Conservation (phyloP, 768 basidiomycete species). For the Agaricus blazei region DNA sequence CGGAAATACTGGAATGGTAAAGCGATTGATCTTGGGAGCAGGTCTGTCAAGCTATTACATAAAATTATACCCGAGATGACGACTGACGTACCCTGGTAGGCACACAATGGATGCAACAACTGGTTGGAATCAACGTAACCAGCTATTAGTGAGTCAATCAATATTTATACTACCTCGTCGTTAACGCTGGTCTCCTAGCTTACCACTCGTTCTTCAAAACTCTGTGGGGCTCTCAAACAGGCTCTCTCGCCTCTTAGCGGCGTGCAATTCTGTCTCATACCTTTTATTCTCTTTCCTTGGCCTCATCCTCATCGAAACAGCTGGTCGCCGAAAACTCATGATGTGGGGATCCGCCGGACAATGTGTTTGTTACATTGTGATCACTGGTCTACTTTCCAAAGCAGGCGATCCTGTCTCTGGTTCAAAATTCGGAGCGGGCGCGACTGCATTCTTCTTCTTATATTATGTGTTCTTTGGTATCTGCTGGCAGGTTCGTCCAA, state of each 20-base stretch:
- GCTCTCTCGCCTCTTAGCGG: constrained; percentile 41
- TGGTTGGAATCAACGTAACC: constrained; percentile 47
- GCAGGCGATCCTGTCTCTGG: constrained; percentile 26
- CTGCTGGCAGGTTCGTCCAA: constrained; percentile 40
- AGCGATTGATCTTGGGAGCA: constrained; percentile 36
- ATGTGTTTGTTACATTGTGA: constrained; percentile 41
- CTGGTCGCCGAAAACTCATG: constrained; percentile 45
- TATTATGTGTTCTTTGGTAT: constrained; percentile 49
- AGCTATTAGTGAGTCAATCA: constrained; percentile 38
- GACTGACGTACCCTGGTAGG: constrained; percentile 19
- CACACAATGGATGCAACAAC: constrained; percentile 49
- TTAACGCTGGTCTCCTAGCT: constrained; percentile 18
- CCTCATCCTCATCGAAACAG: constrained; percentile 40
- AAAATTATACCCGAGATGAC: not conserved
- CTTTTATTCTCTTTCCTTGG: constrained; percentile 43
- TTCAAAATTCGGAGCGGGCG: constrained; percentile 33
- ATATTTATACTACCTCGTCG: not conserved
- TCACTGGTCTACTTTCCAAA: constrained; percentile 36
- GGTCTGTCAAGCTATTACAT: constrained; percentile 19
- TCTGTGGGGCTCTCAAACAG: constrained; percentile 48
- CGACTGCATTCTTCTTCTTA: constrained; percentile 45
- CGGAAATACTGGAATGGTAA: constrained; percentile 41
- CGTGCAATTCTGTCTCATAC: constrained; percentile 48
- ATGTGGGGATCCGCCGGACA: constrained; percentile 51
- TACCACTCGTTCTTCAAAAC: constrained; percentile 45